Base-by-base conservation (phyloP, 306 rosid genomes). In the Crataegus laevigata region DNA sequence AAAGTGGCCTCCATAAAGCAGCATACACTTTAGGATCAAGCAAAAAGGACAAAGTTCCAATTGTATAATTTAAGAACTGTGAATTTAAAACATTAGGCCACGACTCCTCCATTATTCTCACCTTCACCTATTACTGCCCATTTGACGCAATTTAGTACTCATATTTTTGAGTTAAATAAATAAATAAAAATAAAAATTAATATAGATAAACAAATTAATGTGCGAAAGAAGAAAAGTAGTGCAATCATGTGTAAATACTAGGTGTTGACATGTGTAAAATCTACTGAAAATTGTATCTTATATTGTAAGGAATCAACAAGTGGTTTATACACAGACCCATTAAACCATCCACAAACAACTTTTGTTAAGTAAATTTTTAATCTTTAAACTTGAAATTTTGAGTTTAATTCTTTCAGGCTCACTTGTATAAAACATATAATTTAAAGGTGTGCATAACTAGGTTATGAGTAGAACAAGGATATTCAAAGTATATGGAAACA, bases 1-100 rank as follows among this genome's bases (percentile, higher is more conserved):
- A 11, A 72, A 79, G 86, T 76, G 86, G 77, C 26, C 73, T 79
- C 19, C 21, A 67, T 29, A 70, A 76, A 55, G 29, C 28, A 69
- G 34, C 68, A 26, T 32, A 68, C 43, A 45, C 18, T 72, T 25
- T 55, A 34, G 66, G 32, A 30, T 11, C 38, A 54, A 63, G n/a
- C 34, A 12, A 8, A 12, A 8, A 22, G 34, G 66, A 34, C 50
- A 25, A 57, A 63, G 64, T 11, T 70, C n/a, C 5, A 22, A 4
- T 34, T 43, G 25, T 8, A 22, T 12, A 21, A n/a, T 55, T 28
- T 22, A 13, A 51, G 18, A 25, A 6, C 12, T 50, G 32, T 18
- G 28, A 38, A n/a, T 30, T 64, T 22, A 52, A 51, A 52, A 11
- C 64, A 54, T 71, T 54, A 19, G 12, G 63, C 50, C 74, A 29